Evolutionary conservation across 768 basidiomycete species (phyloP), one percentile per base, ranked within the genome.

Genomic region (Kockovaella imperatae): DNA sequence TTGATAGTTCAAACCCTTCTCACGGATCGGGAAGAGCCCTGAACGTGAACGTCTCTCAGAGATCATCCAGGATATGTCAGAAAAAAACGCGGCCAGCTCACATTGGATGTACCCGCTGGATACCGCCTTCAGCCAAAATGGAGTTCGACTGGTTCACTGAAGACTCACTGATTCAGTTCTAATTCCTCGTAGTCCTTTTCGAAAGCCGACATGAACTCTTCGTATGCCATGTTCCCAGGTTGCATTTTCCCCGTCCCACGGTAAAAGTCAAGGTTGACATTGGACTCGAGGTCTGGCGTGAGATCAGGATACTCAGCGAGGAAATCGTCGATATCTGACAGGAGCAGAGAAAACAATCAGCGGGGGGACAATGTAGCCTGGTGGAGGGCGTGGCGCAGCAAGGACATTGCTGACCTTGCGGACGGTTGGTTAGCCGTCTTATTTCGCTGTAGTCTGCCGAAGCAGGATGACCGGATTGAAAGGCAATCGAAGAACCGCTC

Each of bases 11-110:
- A 69, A 57, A 14, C 67, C 67, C 40, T 54, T 58, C 49, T 67
- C 65, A 11, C 56, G 58, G 21, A 69, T 69, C 3, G 67, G 67
- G 38, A 64, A 69, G 32, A 69, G 43, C 67, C 67, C 64, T 66
- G 28, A 17, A 31, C 15, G n/a, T 18, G 26, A 15, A 4, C 21
- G 11, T 23, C 21, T 13, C 20, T 15, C 32, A 20, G 34, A 21
- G 20, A 24, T 45, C 21, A 45, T 32, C 20, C 10, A 15, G 30
- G 5, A 21, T 39, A 18, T 11, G 24, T 13, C 17, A 17, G 18
- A 8, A 40, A 47, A 31, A 40, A 15, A 35, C 18, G 29, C 20
- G 17, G 23, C 7, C 15, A 15, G 31, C 57, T 32, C 39, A 64
- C 62, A 64, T 40, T 64, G 62, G 10, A 64, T 57, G 24, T 52